Conservation (phyloP, 169 alveolate genomes). For the Toxoplasma gondii region DNA sequence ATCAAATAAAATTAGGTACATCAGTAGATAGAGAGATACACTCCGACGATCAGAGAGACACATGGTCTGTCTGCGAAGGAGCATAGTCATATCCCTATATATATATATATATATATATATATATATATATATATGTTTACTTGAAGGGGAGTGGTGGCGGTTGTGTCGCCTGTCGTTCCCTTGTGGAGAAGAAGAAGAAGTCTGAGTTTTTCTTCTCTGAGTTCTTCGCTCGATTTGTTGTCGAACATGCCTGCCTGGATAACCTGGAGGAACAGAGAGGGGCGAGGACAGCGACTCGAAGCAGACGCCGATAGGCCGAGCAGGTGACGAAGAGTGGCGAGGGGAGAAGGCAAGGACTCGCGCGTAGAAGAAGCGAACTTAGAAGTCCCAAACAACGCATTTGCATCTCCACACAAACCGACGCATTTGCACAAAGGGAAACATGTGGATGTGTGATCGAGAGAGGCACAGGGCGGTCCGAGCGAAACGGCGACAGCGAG, state of each 20-base stretch:
- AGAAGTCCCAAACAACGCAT: no score
- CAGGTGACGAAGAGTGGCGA: neutral
- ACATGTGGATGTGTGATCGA: no score
- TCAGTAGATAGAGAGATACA: neutral
- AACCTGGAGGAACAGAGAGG: constrained; percentile 15
- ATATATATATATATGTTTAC: neutral
- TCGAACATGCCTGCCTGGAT: constrained; percentile 58
- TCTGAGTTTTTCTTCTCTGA: constrained; percentile 51
- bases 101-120: no score
- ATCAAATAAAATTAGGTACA: neutral
- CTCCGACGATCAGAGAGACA: no score
- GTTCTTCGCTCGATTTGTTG: constrained; percentile 46
- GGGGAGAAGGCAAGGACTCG: neutral
- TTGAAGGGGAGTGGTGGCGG: constrained; percentile 42
- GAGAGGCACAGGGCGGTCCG: no score
- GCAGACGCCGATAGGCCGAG: neutral
- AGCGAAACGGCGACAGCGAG: no score
- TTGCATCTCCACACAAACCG: no score
- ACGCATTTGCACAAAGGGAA: no score
- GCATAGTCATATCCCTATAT: no score
- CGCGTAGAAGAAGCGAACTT: no score
- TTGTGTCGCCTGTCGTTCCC: constrained; percentile 16
- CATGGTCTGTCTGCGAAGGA: no score
- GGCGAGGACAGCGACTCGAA: neutral
- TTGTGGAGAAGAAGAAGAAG: constrained; percentile 34